A percentile compares a stretch with the other conserved stretches of the same genome.
Conservation (phyloP, 441 rosid species). For the Pelargonium fulgidum region DNA sequence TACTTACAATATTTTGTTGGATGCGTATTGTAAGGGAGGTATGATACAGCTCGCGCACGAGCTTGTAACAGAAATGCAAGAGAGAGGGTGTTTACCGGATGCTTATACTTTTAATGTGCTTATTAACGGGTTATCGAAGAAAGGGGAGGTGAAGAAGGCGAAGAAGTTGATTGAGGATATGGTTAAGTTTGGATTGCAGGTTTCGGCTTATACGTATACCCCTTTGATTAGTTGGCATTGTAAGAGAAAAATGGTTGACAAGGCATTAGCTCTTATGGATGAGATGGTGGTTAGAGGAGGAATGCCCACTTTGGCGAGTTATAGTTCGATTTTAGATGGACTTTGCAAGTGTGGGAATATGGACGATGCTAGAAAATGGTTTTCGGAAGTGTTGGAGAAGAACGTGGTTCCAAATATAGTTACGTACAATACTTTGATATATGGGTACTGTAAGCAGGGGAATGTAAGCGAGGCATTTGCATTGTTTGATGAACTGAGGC, state of each 20-base stretch:
- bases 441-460: constrained; percentile 52
- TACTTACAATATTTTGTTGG: constrained; percentile 53
- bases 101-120: constrained; percentile 55
- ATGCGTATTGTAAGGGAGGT: constrained; percentile 50
- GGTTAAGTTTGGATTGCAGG: constrained; percentile 42
- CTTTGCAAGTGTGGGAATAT: constrained; percentile 45
- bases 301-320: constrained; percentile 35
- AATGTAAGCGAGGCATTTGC: constrained; percentile 48
- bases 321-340: constrained; percentile 43
- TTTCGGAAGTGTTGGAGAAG: constrained; percentile 40
- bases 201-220: constrained; percentile 45
- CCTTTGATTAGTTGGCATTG: constrained; percentile 57
- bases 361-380: constrained; percentile 42
- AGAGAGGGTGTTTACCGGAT: constrained; percentile 31
- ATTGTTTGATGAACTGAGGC: constrained; percentile 49
- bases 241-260: constrained; percentile 38
- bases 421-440: constrained; percentile 56
- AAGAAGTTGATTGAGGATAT: constrained; percentile 41
- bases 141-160: constrained; percentile 43
- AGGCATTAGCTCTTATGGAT: constrained; percentile 40
- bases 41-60: constrained; percentile 36
- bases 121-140: constrained; percentile 51
- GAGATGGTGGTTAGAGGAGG: constrained; percentile 47
- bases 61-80: constrained; percentile 47
- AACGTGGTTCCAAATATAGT: constrained; percentile 46